Evolutionary conservation across 768 basidiomycete species (phyloP).

Genomic region (Asterophora lycoperdoides): DNA sequence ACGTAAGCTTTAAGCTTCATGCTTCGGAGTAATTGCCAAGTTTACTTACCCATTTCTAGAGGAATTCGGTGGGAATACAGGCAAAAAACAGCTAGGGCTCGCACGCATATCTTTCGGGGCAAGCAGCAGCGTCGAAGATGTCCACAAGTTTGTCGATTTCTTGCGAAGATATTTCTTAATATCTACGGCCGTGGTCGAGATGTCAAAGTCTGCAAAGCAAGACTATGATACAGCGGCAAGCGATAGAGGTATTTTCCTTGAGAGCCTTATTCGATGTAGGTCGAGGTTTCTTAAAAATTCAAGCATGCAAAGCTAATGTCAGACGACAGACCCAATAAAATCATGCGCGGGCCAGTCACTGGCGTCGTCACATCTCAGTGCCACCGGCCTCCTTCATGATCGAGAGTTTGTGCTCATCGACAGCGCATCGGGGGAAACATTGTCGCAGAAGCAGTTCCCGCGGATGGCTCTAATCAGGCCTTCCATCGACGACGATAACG

Average conservation of each 20-base stretch:
- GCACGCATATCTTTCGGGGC: constrained; percentile 16
- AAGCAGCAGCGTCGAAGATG: constrained; percentile 9
- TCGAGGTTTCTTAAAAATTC: background rate
- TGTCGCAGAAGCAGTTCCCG: constrained; percentile 16
- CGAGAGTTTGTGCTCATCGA: constrained; percentile 13
- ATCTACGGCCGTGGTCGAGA: constrained; percentile 1
- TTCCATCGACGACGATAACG: constrained; percentile 5
- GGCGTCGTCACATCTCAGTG: constrained; percentile 4
- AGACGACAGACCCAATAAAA: constrained; percentile 12
- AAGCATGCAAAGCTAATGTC: background rate
- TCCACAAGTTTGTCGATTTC: constrained; percentile 10
- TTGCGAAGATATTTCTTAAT: constrained; percentile 11
- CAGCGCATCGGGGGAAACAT: constrained; percentile 7
- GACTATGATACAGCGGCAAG: background rate
- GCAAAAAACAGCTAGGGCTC: constrained; percentile 9
- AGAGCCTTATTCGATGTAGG: constrained; percentile 14
- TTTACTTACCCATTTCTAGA: background rate
- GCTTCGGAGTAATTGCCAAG: background rate
- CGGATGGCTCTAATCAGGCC: constrained; percentile 15
- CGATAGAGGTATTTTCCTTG: constrained; percentile 1
- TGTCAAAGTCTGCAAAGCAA: background rate
- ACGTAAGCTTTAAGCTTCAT: background rate
- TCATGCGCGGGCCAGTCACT: constrained; percentile 13
- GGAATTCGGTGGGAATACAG: constrained; percentile 13
- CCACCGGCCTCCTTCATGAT: constrained; percentile 9